Evolutionary conservation across 108 stramenopile genomes (phyloP).

Genomic region (Skeletonema potamos): DNA sequence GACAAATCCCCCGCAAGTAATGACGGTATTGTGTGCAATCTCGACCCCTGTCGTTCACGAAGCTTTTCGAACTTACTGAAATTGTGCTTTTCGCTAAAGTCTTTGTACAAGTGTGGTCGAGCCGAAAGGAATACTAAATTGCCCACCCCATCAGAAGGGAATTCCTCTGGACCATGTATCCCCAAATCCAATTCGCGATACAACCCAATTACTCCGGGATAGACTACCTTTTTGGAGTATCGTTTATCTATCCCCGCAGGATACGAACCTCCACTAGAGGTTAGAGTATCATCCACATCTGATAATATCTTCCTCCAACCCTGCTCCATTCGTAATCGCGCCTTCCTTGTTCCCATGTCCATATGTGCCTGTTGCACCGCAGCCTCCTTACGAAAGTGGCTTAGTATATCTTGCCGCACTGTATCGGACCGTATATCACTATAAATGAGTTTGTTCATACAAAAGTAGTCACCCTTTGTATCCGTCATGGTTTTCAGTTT

Average conservation of each 20-base stretch:
- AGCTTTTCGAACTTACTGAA: constrained; percentile 94
- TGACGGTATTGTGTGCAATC: constrained; percentile 95
- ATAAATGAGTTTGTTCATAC: constrained; percentile 95
- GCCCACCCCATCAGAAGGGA: constrained; percentile 77
- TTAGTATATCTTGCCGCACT: constrained; percentile 89
- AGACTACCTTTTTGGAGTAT: constrained; percentile 85
- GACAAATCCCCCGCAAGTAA: constrained; percentile 93
- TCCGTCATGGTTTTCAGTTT: constrained; percentile 95
- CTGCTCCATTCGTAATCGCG: constrained; percentile 43
- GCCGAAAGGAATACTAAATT: constrained; percentile 98
- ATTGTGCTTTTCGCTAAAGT: constrained; percentile 88
- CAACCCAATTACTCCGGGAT: constrained; percentile 96
- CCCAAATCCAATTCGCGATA: constrained; percentile 96
- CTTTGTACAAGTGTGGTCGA: constrained; percentile 98
- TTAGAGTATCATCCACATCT: constrained; percentile 98
- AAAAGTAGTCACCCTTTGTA: constrained; percentile 87
- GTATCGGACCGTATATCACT: constrained; percentile 89
- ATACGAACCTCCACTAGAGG: constrained; percentile 91
- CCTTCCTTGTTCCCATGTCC: constrained; percentile 66
- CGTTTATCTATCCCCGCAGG: constrained; percentile 94
- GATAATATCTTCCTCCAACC: constrained; percentile 96
- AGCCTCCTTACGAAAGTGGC: constrained; percentile 92
- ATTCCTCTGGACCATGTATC: constrained; percentile 87
- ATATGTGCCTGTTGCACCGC: constrained; percentile 86
- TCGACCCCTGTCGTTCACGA: constrained; percentile 57